Percentiles rank a stretch among this genome's conserved stretches.
These are phyloP conservation scores for Carnegiea gigantea DNA, from an alignment of 179 eudicot genomes.

Conservation along the genomic window DNA sequence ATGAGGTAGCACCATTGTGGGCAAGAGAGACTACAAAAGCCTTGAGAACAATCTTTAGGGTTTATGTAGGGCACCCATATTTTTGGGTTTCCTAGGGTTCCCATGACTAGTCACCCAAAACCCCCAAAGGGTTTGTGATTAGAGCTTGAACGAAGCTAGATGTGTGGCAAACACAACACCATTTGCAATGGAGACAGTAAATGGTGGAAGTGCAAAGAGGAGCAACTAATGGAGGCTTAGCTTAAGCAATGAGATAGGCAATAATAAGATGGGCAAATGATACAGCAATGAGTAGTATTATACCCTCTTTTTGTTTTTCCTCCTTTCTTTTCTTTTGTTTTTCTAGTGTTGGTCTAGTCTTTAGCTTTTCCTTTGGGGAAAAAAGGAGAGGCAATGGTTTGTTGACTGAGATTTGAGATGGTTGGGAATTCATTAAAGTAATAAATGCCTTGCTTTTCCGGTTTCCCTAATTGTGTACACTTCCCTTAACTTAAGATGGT, in stretches of 20 bases:
- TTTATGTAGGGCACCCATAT: constrained; percentile 55
- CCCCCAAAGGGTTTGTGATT: neutral
- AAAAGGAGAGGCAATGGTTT: constrained; percentile 30
- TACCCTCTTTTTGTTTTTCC: constrained; percentile 3
- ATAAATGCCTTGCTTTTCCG: constrained; percentile 43
- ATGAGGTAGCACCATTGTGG: constrained; percentile 70
- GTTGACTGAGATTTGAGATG: constrained; percentile 56
- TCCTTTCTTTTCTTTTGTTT: constrained; percentile 8
- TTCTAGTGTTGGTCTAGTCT: constrained; percentile 20
- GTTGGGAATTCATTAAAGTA: constrained; percentile 55
- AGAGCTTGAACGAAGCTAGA: neutral
- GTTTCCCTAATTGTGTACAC: constrained; percentile 26
- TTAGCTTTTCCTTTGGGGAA: constrained; percentile 43
- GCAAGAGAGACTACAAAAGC: constrained; percentile 58
- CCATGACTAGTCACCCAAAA: constrained; percentile 27
- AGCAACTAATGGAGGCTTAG: constrained; percentile 5
- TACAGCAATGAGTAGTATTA: constrained; percentile 7
- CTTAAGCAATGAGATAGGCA: neutral
- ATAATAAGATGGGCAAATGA: constrained; percentile 5
- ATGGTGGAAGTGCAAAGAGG: neutral
- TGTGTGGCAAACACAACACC: neutral
- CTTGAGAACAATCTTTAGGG: constrained; percentile 59
- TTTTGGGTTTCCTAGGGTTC: constrained; percentile 43
- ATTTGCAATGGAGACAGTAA: neutral
- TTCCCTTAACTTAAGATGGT: constrained; percentile 19